phyloP scores from a whole-genome alignment of 306 rosid genomes.

The Malus sylvestris region DNA sequence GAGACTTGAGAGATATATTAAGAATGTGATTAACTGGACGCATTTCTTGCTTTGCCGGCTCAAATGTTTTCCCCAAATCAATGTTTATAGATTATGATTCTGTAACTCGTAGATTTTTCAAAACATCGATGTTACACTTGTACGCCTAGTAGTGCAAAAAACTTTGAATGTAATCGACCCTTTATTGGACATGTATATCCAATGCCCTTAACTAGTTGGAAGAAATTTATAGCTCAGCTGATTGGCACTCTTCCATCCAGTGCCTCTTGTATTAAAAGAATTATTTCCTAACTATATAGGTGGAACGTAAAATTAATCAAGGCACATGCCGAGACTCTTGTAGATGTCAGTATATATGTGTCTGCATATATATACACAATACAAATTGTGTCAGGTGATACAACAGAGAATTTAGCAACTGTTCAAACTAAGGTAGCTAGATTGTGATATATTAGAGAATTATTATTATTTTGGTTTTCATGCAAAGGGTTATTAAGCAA shows the following conservation, averaged over 20 bases:
- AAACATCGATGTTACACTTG: not conserved
- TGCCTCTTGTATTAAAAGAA: not conserved
- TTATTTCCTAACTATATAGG: not conserved
- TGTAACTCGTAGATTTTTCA: not conserved
- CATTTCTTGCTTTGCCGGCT: not conserved
- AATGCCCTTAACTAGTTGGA: no score
- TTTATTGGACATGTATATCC: no score
- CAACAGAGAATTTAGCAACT: not conserved
- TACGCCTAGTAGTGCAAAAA: not conserved
- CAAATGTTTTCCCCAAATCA: not conserved
- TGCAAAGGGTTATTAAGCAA: not conserved
- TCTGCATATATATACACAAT: not conserved
- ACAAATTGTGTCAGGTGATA: not conserved
- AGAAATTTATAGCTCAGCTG: not conserved
- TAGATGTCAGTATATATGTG: not conserved
- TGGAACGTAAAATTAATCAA: not conserved
- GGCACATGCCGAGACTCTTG: not conserved
- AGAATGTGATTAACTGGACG: not conserved
- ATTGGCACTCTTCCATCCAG: no score
- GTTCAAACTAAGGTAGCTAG: not conserved
- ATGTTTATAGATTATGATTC: not conserved
- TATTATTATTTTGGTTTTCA: not conserved
- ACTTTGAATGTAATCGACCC: no score
- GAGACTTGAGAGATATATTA: not conserved
- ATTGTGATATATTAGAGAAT: not conserved